Conservation (phyloP, 2,329 filamentous ascomycete genomes). For the Penicillium rolfsii region DNA sequence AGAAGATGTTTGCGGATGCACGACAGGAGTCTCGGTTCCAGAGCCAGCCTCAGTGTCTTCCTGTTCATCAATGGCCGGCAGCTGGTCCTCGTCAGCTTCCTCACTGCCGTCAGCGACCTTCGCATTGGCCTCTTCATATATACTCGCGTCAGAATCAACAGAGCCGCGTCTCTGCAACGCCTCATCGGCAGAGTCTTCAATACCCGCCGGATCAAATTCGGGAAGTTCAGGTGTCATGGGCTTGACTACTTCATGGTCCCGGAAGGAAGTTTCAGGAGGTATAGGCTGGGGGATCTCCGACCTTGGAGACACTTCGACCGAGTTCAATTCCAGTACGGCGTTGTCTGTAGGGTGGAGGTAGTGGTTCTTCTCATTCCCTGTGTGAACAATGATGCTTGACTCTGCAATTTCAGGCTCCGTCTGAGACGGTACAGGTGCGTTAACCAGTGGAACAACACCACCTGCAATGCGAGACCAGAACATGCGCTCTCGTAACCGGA, state of each 20-base stretch:
- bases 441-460: constrained; percentile 74
- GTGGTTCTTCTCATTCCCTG: neutral
- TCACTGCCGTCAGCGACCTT: constrained; percentile 9
- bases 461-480: constrained; percentile 95
- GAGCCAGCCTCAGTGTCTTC: constrained; percentile 3
- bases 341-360: constrained; percentile 17
- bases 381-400: constrained; percentile 4
- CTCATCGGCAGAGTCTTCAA: constrained; percentile 16
- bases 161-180: constrained; percentile 19
- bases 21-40: neutral
- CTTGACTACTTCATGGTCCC: constrained; percentile 8
- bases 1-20: neutral
- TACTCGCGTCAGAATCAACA: constrained; percentile 24
- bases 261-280: constrained; percentile 10
- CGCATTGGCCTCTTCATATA: constrained; percentile 30
- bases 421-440: constrained; percentile 33
- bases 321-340: constrained; percentile 9
- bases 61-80: neutral
- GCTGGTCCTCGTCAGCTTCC: neutral
- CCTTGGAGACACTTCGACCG: neutral
- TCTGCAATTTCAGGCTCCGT: constrained; percentile 11
- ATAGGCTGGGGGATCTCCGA: neutral
- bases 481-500: constrained; percentile 88
- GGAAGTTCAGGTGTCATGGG: constrained; percentile 17
- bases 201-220: constrained; percentile 9